These are phyloP conservation scores for Aspergillus cristatus DNA, from an alignment of 495 filamentous ascomycete genomes.

Conservation along the genomic window DNA sequence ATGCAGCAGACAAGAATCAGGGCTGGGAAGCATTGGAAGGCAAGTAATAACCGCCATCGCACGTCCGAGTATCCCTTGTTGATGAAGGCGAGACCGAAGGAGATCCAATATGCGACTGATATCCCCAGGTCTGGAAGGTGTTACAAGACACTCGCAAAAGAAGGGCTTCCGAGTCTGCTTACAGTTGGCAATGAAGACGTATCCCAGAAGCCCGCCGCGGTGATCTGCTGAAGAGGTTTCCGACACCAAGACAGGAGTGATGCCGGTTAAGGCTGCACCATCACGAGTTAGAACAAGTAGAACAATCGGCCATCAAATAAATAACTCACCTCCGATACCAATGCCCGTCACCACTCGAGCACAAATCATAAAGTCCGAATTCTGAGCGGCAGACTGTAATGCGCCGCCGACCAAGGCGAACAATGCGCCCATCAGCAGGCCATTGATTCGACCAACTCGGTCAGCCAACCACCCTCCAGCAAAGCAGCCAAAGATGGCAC, in stretches of 20 bases:
- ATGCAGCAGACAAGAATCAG: slow-evolving; percentile 39
- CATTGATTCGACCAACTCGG: slow-evolving; percentile 45
- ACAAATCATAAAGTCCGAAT: slow-evolving; percentile 44
- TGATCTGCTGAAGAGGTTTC: slow-evolving; percentile 42
- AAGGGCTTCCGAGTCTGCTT: slow-evolving; percentile 4
- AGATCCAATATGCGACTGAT: slow-evolving; percentile 53
- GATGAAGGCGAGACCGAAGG: slow-evolving; percentile 47
- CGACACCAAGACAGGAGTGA: slow-evolving; percentile 42
- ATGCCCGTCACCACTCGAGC: slow-evolving; percentile 48
- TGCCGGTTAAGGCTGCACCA: slow-evolving; percentile 35
- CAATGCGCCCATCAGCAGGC: slow-evolving; percentile 39
- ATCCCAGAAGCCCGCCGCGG: slow-evolving; percentile 38
- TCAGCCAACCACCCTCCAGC: slow-evolving; percentile 44
- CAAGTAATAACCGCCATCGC: slow-evolving; percentile 47
- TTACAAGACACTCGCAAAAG: slow-evolving; percentile 4
- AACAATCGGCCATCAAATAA: neutral
- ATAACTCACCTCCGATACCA: slow-evolving; percentile 36
- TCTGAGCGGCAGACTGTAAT: slow-evolving; percentile 41
- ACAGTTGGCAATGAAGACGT: slow-evolving; percentile 47
- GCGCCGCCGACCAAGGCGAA: slow-evolving; percentile 47
- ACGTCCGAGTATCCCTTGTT: slow-evolving; percentile 40
- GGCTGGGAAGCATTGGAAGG: slow-evolving; percentile 46
- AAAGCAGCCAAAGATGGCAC: slow-evolving; percentile 46
- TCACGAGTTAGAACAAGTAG: slow-evolving; percentile 4
- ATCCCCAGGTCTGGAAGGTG: slow-evolving; percentile 42